phyloP scores from a whole-genome alignment of 164 flowering plant species.

The Annona cherimola region DNA sequence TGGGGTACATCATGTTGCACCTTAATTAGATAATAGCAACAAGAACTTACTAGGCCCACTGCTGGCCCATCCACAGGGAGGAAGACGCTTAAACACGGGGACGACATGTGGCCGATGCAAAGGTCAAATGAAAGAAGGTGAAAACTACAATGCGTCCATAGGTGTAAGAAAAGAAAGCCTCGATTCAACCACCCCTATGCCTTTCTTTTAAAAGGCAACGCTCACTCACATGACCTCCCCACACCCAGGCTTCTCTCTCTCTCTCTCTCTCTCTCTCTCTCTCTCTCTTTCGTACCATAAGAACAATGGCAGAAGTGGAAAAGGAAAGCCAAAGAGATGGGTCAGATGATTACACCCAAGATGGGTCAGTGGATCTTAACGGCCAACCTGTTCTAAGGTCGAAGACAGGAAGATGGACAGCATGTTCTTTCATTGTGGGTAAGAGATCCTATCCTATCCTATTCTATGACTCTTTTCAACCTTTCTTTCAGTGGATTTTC shows the following conservation, averaged over 20 bases:
- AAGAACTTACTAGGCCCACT: too few relatives aligned
- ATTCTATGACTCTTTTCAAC: not conserved
- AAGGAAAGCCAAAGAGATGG: slow-evolving; percentile 29
- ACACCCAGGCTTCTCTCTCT: not conserved
- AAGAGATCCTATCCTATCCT: not conserved
- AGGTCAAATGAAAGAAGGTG: too few relatives aligned
- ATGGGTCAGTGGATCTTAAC: slow-evolving; percentile 61
- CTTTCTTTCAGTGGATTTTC: not conserved
- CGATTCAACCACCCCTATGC: not conserved
- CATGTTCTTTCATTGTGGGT: slow-evolving; percentile 68
- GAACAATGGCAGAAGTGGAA: slow-evolving; percentile 24
- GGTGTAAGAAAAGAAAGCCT: not conserved
- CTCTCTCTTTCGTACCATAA: not conserved
- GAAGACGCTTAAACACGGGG: too few relatives aligned
- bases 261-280: slow-evolving; percentile 10
- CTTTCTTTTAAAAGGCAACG: not conserved
- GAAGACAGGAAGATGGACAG: slow-evolving; percentile 57
- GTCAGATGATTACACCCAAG: slow-evolving; percentile 43
- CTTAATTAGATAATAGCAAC: too few relatives aligned
- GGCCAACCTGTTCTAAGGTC: slow-evolving; percentile 52
- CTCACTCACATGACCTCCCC: slow-evolving; percentile 1
- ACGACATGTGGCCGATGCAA: too few relatives aligned
- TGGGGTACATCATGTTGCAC: too few relatives aligned
- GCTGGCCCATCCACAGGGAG: too few relatives aligned
- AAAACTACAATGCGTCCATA: too few relatives aligned